Base-by-base conservation (phyloP, 2,329 filamentous ascomycete species). In the Xylariomycetidae sp. region DNA sequence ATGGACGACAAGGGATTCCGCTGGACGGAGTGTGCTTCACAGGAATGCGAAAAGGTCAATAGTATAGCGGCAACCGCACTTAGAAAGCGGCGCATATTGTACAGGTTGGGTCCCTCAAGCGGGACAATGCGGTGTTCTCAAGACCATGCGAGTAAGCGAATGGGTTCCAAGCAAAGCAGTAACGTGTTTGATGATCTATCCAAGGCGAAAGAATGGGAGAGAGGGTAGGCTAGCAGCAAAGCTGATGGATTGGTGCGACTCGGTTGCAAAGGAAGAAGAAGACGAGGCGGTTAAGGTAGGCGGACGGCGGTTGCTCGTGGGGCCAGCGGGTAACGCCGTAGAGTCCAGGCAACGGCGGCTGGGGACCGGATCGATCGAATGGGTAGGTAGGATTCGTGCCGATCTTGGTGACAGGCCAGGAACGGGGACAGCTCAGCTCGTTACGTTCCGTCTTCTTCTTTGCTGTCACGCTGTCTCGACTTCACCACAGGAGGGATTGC, bases 1-100 rank as follows among this genome's bases (percentile, higher is more conserved):
- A 95, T 67, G 53, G 82, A 79, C 47, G 72, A 76, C 42, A 98
- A 70, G 19, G 88, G 86, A 51, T 85, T 85, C 47, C 90, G 76
- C 43, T 78, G 73, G 31, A 74, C 68, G 1, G 87, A 93, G 57
- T 84, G 75, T 44, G 79, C 83, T 77, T 58, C 42, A 27, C 39
- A 35, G 37, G 40, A 46, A 54, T 47, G 50, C 48, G 48, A 49
- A 25, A 49, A 48, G 46, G 47, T 42, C 37, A 51, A 49, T 40
- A 57, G 37, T 30, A 52, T 40, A 24, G 46, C 49, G 44, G 45
- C 47, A 43, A 42, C 37, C 29, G 53, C 32, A 34, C 43, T 43
- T 27, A 57, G 34, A 34, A 55, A 41, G 44, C 49, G 37, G 40
- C 50, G 53, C 54, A 58, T 57, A 24, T 40, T 55, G 31, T n/a